Conservation (phyloP, 768 basidiomycete genomes). For the Boletus barrowsii region DNA sequence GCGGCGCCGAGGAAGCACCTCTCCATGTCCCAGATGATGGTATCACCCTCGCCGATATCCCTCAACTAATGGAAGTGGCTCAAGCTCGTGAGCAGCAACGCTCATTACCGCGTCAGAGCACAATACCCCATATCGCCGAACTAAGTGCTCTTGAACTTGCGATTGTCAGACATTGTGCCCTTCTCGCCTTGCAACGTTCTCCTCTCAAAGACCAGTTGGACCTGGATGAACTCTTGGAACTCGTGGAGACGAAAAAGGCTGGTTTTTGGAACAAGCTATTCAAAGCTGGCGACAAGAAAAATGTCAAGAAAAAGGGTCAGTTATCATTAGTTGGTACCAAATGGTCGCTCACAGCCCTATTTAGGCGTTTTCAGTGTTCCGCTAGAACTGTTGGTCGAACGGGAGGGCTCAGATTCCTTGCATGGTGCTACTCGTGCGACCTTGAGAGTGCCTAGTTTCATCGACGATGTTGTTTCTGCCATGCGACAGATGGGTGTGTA, state of each 20-base stretch:
- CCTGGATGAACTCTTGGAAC: conserved; percentile 88
- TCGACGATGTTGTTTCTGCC: conserved; percentile 96
- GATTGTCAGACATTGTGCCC: conserved; percentile 89
- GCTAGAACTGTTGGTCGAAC: conserved; percentile 88
- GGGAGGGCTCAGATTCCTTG: conserved; percentile 93
- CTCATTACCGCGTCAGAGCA: conserved; percentile 72
- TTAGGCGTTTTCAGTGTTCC: conserved; percentile 91
- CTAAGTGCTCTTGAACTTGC: conserved; percentile 81
- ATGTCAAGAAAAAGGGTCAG: conserved; percentile 82
- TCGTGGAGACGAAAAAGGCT: conserved; percentile 89
- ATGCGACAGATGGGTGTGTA: conserved; percentile 97
- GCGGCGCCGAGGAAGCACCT: conserved; percentile 41
- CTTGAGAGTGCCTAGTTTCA: conserved; percentile 91
- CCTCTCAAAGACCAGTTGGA: conserved; percentile 81
- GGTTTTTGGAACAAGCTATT: conserved; percentile 97
- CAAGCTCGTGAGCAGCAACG: conserved; percentile 86
- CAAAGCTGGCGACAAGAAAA: conserved; percentile 88
- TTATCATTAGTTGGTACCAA: background rate
- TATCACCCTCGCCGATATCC: conserved; percentile 92
- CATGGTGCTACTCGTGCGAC: conserved; percentile 84
- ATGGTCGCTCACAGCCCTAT: conserved; percentile 10
- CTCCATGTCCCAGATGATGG: conserved; percentile 62
- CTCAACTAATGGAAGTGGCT: conserved; percentile 87
- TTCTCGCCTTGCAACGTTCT: conserved; percentile 74
- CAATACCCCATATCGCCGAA: conserved; percentile 82